Conservation (phyloP, 768 basidiomycete species). For the Podaxis sp. region DNA sequence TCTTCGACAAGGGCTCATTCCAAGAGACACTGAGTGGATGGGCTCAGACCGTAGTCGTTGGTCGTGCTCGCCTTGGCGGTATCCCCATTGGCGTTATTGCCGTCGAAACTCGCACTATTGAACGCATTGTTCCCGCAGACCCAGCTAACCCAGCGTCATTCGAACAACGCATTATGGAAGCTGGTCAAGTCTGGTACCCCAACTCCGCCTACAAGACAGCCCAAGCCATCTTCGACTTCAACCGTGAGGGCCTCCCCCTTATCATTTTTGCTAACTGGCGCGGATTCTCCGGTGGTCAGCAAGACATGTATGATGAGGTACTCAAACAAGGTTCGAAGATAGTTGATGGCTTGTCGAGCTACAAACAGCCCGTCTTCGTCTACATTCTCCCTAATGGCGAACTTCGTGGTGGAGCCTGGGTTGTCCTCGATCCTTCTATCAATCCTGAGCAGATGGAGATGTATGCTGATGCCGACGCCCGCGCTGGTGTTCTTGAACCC, state of each 20-base stretch:
- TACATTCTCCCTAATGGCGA: conserved; percentile 99
- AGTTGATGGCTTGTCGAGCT: conserved; percentile 94
- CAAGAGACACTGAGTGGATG: conserved; percentile 98
- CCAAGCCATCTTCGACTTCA: conserved; percentile 98
- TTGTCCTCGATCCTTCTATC: conserved; percentile 97
- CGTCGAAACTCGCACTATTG: conserved; percentile 96
- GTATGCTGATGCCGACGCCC: conserved; percentile 95
- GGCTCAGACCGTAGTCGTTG: conserved; percentile 98
- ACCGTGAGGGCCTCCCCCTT: conserved; percentile 93
- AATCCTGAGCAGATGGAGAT: conserved; percentile 98
- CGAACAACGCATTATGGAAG: conserved; percentile 98
- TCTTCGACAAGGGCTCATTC: conserved; percentile 98
- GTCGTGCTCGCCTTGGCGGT: conserved; percentile 93
- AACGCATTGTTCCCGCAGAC: conserved; percentile 95
- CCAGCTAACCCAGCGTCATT: conserved; percentile 96
- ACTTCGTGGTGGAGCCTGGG: conserved; percentile 98
- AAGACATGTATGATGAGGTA: conserved; percentile 98
- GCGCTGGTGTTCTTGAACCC: conserved; percentile 95
- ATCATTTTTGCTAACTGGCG: conserved; percentile 99
- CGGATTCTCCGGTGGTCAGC: conserved; percentile 99
- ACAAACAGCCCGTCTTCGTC: conserved; percentile 97
- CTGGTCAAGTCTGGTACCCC: conserved; percentile 99
- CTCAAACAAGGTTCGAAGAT: conserved; percentile 98
- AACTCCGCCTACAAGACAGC: conserved; percentile 99
- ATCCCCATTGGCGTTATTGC: conserved; percentile 98